Conservation (phyloP, 2,329 filamentous ascomycete species). For the Diaporthe velutina region DNA sequence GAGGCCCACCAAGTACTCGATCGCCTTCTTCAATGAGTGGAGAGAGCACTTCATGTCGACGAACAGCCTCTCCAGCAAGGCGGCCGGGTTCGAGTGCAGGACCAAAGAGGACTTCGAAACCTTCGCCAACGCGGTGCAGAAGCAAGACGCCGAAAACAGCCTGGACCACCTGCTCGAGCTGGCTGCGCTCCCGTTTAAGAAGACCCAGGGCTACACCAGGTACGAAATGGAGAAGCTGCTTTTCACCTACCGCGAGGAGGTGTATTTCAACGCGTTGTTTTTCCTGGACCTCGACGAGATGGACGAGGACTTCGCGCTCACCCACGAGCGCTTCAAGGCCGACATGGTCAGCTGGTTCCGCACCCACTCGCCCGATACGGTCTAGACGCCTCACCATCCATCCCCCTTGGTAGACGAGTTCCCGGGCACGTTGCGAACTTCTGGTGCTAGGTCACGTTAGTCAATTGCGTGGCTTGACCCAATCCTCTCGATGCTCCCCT, state of each 20-base stretch:
- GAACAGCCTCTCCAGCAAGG: rapidly evolving
- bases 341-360: not conserved
- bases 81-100: not conserved
- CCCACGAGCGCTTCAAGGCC: no score
- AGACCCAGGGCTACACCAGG: no score
- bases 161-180: not conserved
- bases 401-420: no score
- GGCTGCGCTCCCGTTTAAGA: no score
- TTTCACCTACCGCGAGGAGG: not conserved
- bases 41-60: not conserved
- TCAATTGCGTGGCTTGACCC: not conserved
- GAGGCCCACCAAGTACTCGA: not conserved
- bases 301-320: not conserved
- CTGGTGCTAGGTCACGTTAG: not conserved
- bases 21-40: not conserved
- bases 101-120: no score
- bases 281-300: rapidly evolving
- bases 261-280: not conserved
- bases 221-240: not conserved
- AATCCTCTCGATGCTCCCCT: no score
- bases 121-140: not conserved
- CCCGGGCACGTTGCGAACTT: no score
- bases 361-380: not conserved
- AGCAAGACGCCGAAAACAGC: not conserved
- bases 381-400: not conserved